Conservation (phyloP, 306 rosid species). For the Gastrolobium villosum region DNA sequence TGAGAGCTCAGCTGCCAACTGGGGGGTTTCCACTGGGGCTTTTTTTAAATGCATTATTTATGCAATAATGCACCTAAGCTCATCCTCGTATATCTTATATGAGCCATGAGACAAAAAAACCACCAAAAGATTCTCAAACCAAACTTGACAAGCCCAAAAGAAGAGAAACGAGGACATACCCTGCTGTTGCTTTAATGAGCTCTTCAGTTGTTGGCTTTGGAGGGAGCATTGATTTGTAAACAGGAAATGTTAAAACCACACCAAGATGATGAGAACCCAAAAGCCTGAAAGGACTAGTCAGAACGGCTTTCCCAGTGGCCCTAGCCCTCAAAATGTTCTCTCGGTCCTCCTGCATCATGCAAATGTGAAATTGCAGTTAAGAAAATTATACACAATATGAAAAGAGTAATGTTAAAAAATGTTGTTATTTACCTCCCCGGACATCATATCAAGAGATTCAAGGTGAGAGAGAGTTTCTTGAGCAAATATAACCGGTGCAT, state of each 20-base stretch:
- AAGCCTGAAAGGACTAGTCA: constrained; percentile 94
- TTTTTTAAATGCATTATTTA: neutral
- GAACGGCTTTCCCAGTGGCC: constrained; percentile 97
- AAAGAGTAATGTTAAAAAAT: constrained; percentile 11
- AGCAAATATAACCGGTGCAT: constrained; percentile 93
- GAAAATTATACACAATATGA: constrained; percentile 14
- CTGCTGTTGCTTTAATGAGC: constrained; percentile 82
- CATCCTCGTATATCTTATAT: neutral
- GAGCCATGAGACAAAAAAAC: constrained; percentile 4
- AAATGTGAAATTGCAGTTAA: constrained; percentile 21
- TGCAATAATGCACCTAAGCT: constrained; percentile 3
- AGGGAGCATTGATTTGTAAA: constrained; percentile 90
- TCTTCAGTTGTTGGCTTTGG: constrained; percentile 74
- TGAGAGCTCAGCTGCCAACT: no score
- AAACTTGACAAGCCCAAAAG: constrained; percentile 14
- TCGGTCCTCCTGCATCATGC: constrained; percentile 84
- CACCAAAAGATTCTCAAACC: constrained; percentile 18
- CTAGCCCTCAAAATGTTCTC: constrained; percentile 96
- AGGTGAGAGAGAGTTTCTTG: constrained; percentile 92
- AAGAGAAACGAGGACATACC: constrained; percentile 64
- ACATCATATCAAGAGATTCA: constrained; percentile 98
- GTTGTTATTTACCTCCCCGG: constrained; percentile 82
- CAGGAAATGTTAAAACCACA: constrained; percentile 98
- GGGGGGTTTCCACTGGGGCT: neutral
- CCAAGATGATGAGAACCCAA: constrained; percentile 97